phyloP scores from a whole-genome alignment of 805 yeast genomes.

The Saccharomycopsis oosterbeekiorum region DNA sequence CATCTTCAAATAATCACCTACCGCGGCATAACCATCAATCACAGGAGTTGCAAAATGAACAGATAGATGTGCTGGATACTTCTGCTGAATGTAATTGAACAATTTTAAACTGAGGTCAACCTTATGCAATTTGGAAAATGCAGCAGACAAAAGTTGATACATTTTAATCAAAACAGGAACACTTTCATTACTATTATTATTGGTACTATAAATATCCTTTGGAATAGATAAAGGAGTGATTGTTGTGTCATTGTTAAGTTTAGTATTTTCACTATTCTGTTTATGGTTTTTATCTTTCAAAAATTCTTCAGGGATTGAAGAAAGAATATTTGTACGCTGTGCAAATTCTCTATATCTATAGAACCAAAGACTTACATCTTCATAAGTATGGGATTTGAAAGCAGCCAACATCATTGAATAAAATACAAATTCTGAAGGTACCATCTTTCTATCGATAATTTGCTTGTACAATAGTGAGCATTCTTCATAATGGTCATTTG shows the following conservation, averaged over 20 bases:
- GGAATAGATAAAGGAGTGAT: background rate
- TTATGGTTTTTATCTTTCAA: background rate
- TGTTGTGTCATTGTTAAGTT: background rate
- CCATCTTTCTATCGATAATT: background rate
- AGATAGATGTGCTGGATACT: background rate
- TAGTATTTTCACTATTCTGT: background rate
- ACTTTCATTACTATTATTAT: background rate
- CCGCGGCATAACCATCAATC: background rate
- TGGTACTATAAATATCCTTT: background rate
- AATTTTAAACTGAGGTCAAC: background rate
- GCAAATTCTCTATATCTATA: background rate
- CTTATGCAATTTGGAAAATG: background rate
- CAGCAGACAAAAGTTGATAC: background rate
- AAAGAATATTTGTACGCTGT: background rate
- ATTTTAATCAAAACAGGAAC: background rate
- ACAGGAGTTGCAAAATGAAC: background rate
- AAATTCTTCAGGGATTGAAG: background rate
- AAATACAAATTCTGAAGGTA: background rate
- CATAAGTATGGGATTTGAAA: background rate
- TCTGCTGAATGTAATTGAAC: background rate
- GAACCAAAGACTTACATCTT: background rate
- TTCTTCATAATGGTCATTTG: background rate
- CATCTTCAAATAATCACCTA: background rate
- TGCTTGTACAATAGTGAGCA: background rate
- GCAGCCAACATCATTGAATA: background rate